Conservation (phyloP, 257 asterid genomes). For the Ocimum tenuiflorum region DNA sequence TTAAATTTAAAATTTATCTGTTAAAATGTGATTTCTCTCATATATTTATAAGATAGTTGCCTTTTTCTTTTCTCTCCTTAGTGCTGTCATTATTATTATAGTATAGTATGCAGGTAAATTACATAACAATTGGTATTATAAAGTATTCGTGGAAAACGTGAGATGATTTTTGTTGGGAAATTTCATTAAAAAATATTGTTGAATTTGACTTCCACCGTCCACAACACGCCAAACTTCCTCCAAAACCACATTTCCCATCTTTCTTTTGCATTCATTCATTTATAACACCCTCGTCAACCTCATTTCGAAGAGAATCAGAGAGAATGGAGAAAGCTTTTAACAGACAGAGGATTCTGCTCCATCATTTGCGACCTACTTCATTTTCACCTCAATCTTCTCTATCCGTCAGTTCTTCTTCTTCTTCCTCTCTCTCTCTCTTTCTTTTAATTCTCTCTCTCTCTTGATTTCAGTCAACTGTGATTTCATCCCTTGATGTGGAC, state of each 20-base stretch:
- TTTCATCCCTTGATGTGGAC: not conserved
- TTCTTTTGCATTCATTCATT: not conserved
- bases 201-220: not conserved
- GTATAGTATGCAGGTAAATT: no score
- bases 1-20: no score
- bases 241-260: not conserved
- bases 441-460: not conserved
- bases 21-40: no score
- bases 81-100: no score
- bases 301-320: not conserved
- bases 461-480: not conserved
- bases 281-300: no score
- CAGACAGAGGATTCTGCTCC: constrained; percentile 59
- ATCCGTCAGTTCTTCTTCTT: constrained; percentile 37
- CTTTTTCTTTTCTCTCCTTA: no score
- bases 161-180: not conserved
- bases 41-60: no score
- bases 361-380: constrained; percentile 49
- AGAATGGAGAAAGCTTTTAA: constrained; percentile 63
- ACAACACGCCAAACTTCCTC: not conserved
- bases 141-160: not conserved
- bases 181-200: not conserved
- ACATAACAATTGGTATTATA: no score
- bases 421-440: not conserved
- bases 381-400: constrained; percentile 32